Percentiles rank a stretch among this genome's conserved stretches.
Evolutionary conservation across 1,139 yeast genomes (phyloP).

Genomic region (Saccharomycopsis phalli): DNA sequence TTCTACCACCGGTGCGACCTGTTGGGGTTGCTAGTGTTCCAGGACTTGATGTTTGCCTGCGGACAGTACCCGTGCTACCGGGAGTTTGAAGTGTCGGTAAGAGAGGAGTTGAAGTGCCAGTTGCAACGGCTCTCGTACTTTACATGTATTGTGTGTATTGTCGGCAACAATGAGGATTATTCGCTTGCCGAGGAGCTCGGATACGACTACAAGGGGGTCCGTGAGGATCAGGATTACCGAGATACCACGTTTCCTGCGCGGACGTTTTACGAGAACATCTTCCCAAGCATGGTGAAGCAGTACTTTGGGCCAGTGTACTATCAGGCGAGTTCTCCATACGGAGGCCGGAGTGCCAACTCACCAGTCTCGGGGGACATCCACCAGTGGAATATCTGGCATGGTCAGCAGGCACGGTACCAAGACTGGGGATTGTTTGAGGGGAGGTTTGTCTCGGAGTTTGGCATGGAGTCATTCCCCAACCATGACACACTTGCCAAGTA

Average conservation of each 20-base stretch:
- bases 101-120: conserved; percentile 31
- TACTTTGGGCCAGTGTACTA: conserved; percentile 27
- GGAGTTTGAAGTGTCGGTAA: conserved; percentile 28
- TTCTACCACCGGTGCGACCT: conserved; percentile 38
- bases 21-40: conserved; percentile 39
- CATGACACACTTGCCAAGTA: conserved; percentile 27
- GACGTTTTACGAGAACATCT: conserved; percentile 31
- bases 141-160: conserved; percentile 27
- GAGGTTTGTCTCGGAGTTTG: conserved; percentile 40
- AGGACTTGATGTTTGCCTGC: conserved; percentile 47
- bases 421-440: conserved; percentile 35
- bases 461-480: conserved; percentile 37
- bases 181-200: conserved; percentile 33
- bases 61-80: conserved; percentile 36
- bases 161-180: conserved; percentile 43
- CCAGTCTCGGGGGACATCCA: conserved; percentile 37
- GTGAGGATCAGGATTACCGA: conserved; percentile 27
- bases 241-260: conserved; percentile 35
- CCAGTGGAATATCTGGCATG: conserved; percentile 46
- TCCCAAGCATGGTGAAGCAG: conserved; percentile 29
- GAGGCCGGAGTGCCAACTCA: conserved; percentile 32
- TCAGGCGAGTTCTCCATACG: conserved; percentile 38
- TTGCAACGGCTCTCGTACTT: conserved; percentile 33
- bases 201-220: conserved; percentile 29
- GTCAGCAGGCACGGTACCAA: conserved; percentile 36